These are phyloP conservation scores for Paraphoma chrysanthemicola DNA, from an alignment of 2,329 filamentous ascomycete genomes.

Conservation along the genomic window DNA sequence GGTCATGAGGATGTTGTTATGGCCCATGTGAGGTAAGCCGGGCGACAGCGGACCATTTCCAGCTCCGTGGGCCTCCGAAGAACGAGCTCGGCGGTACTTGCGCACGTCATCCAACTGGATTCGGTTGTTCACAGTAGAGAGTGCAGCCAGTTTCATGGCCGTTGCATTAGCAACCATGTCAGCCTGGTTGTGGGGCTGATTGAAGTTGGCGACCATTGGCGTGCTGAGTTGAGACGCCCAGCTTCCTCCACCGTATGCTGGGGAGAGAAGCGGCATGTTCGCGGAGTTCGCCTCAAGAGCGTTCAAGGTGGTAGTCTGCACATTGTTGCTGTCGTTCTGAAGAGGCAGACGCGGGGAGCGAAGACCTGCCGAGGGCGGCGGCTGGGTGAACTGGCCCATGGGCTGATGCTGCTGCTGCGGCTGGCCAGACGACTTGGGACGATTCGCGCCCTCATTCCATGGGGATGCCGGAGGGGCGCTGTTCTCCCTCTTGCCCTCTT, in stretches of 20 bases:
- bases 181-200: slow-evolving; percentile 72
- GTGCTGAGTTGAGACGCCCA: slow-evolving; percentile 99
- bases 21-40: slow-evolving; percentile 66
- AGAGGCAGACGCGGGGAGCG: slow-evolving; percentile 80
- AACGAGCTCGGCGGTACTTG: slow-evolving; percentile 91
- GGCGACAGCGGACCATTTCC: slow-evolving; percentile 70
- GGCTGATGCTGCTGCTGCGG: slow-evolving; percentile 58
- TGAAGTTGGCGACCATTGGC: slow-evolving; percentile 89
- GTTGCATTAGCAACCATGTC: slow-evolving; percentile 99
- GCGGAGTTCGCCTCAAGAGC: slow-evolving; percentile 70
- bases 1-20: slow-evolving; percentile 87
- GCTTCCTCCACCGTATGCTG: slow-evolving; percentile 80
- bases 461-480: slow-evolving; percentile 73
- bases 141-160: slow-evolving; percentile 95
- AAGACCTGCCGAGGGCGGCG: slow-evolving; percentile 75
- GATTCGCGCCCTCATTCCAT: slow-evolving; percentile 71
- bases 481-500: slow-evolving; percentile 66
- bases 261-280: slow-evolving; percentile 87
- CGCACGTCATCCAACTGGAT: slow-evolving; percentile 96
- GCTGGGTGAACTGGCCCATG: slow-evolving; percentile 93
- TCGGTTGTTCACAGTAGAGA: slow-evolving; percentile 97
- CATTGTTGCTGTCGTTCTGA: slow-evolving; percentile 68
- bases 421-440: slow-evolving; percentile 82
- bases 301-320: slow-evolving; percentile 84
- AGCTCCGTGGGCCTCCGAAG: slow-evolving; percentile 76